Evolutionary conservation across 2,329 filamentous ascomycete species (phyloP).

Genomic region (Ascomycota sp.): DNA sequence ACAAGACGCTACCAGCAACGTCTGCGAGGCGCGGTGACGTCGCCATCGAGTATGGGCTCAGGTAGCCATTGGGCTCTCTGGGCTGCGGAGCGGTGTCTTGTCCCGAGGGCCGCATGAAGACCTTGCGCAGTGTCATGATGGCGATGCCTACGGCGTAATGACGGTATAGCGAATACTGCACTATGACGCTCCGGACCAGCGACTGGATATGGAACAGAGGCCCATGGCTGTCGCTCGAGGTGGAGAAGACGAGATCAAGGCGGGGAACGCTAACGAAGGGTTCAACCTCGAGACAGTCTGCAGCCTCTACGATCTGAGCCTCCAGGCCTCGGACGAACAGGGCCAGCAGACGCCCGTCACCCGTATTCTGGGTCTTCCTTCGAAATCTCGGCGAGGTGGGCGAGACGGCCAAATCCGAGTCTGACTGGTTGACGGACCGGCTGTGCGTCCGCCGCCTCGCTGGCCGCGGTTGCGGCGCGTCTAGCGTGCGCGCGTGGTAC

Average conservation of each 20-base stretch:
- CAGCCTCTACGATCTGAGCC: slow-evolving; percentile 73
- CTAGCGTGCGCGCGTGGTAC: slow-evolving; percentile 65
- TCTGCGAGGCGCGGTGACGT: slow-evolving; percentile 8
- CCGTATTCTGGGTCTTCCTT: slow-evolving; percentile 33
- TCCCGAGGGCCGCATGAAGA: slow-evolving; percentile 38
- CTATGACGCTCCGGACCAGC: slow-evolving; percentile 53
- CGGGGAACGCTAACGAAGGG: slow-evolving; percentile 72
- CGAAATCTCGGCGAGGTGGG: slow-evolving; percentile 17
- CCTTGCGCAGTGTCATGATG: slow-evolving; percentile 49
- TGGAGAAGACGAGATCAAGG: slow-evolving; percentile 72
- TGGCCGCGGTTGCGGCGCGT: slow-evolving; percentile 36
- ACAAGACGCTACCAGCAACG: slow-evolving; percentile 13
- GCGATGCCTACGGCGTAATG: slow-evolving; percentile 83
- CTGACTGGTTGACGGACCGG: slow-evolving; percentile 44
- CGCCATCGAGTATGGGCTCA: slow-evolving; percentile 14
- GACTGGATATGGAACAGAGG: slow-evolving; percentile 77
- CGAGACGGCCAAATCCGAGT: slow-evolving; percentile 35
- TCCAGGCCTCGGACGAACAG: slow-evolving; percentile 71
- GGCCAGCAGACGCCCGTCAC: slow-evolving; percentile 64
- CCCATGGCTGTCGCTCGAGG: slow-evolving; percentile 68
- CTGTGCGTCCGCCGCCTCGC: slow-evolving; percentile 55
- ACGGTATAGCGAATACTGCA: slow-evolving; percentile 84
- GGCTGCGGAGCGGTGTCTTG: slow-evolving; percentile 17
- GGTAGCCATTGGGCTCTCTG: slow-evolving; percentile 11
- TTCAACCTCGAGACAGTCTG: slow-evolving; percentile 66